Evolutionary conservation across 345 rosid genomes (phyloP).

Genomic region (Alliaria petiolata): DNA sequence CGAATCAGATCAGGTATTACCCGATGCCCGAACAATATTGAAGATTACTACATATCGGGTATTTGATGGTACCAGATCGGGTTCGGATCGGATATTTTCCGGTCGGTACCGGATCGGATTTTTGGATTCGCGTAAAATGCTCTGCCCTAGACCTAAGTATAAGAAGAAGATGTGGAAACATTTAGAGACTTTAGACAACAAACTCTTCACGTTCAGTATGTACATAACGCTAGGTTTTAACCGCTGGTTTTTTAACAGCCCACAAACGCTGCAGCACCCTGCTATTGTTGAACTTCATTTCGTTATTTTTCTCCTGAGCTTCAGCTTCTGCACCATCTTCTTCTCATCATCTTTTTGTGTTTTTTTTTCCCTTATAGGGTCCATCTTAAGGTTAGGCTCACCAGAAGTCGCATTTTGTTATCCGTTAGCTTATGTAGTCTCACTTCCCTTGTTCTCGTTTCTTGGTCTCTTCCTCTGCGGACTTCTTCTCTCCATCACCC

Average conservation of each 20-base stretch:
- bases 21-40: too few relatives aligned
- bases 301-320: constrained; percentile 14
- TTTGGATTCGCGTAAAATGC: too few relatives aligned
- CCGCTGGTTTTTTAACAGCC: too few relatives aligned
- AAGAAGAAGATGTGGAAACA: too few relatives aligned
- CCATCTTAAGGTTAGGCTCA: background rate
- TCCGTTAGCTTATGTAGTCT: constrained; percentile 12
- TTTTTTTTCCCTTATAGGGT: background rate
- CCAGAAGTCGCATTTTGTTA: background rate
- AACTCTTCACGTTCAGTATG: too few relatives aligned
- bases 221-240: constrained; percentile 15
- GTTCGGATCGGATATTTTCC: too few relatives aligned
- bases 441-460: background rate
- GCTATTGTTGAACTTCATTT: constrained; percentile 21
- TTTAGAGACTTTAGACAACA: too few relatives aligned
- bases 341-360: constrained; percentile 7
- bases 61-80: too few relatives aligned
- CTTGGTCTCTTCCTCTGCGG: constrained; percentile 10
- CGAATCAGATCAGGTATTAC: too few relatives aligned
- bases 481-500: constrained; percentile 28
- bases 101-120: too few relatives aligned
- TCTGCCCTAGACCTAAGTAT: too few relatives aligned
- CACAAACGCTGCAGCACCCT: constrained; percentile 24
- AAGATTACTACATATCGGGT: too few relatives aligned
- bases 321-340: constrained; percentile 5